Percentiles rank a stretch among this genome's conserved stretches.
These are phyloP conservation scores for Solanum peruvianum DNA, from an alignment of 257 asterid species.

Conservation along the genomic window DNA sequence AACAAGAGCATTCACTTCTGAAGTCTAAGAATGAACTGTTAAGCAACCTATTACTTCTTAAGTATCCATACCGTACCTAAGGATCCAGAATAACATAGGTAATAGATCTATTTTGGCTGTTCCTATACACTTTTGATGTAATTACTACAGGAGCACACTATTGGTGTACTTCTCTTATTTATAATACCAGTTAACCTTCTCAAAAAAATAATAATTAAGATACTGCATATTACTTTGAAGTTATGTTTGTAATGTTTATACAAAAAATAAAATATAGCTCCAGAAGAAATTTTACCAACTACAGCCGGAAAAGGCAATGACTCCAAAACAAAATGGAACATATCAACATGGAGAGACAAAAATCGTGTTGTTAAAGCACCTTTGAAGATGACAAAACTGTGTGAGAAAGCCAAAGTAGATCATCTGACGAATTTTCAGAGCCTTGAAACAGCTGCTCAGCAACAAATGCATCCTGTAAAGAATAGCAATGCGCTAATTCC, in stretches of 20 bases:
- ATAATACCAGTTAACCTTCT: background rate
- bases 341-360: background rate
- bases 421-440: conserved; percentile 71
- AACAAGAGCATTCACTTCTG: background rate
- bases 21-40: background rate
- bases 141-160: background rate
- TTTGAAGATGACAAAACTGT: conserved; percentile 60
- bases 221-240: background rate
- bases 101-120: background rate
- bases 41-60: background rate
- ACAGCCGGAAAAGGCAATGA: background rate
- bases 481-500: conserved; percentile 53
- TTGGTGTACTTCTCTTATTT: background rate
- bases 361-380: conserved; percentile 26
- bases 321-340: background rate
- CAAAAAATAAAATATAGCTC: background rate
- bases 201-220: background rate
- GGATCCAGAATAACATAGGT: background rate
- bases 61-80: background rate
- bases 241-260: background rate
- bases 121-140: background rate
- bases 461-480: conserved; percentile 56
- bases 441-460: conserved; percentile 79
- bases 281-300: background rate
- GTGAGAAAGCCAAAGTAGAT: conserved; percentile 85